A percentile compares a stretch with the other conserved stretches of the same genome.
Conservation (phyloP, 352 stramenopile species). For the Phytophthora palmivora region DNA sequence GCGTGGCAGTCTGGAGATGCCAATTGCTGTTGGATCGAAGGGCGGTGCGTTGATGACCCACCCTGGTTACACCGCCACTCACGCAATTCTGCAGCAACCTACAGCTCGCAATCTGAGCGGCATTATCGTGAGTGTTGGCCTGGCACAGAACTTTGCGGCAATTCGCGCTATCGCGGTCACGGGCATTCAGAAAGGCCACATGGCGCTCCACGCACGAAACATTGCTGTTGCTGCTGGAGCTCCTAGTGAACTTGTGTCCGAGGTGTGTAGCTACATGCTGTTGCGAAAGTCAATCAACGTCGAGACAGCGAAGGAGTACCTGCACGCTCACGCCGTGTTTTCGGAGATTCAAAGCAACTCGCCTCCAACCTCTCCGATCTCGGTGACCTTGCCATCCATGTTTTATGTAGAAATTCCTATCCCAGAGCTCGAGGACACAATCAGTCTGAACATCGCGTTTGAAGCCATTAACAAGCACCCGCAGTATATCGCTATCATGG, state of each 20-base stretch:
- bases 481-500: slow-evolving; percentile 85
- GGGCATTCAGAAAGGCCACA: slow-evolving; percentile 89
- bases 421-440: slow-evolving; percentile 65
- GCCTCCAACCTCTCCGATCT: slow-evolving; percentile 48
- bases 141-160: slow-evolving; percentile 89
- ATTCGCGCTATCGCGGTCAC: slow-evolving; percentile 87
- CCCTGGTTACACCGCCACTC: slow-evolving; percentile 77
- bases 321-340: slow-evolving; percentile 82
- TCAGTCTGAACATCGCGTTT: slow-evolving; percentile 88
- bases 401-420: slow-evolving; percentile 88
- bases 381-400: slow-evolving; percentile 71
- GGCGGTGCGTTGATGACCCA: slow-evolving; percentile 85
- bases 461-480: slow-evolving; percentile 78
- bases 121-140: slow-evolving; percentile 82
- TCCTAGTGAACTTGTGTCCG: slow-evolving; percentile 79
- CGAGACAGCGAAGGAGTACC: slow-evolving; percentile 85
- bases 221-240: slow-evolving; percentile 84
- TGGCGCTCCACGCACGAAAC: slow-evolving; percentile 88
- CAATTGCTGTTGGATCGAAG: slow-evolving; percentile 84
- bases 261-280: slow-evolving; percentile 90
- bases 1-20: slow-evolving; percentile 77
- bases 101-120: slow-evolving; percentile 65
- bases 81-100: slow-evolving; percentile 80
- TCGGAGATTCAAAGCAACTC: slow-evolving; percentile 68
- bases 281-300: slow-evolving; percentile 82